Evolutionary conservation across 768 basidiomycete genomes (phyloP).

Genomic region (Cantharellus cinnabarinus): DNA sequence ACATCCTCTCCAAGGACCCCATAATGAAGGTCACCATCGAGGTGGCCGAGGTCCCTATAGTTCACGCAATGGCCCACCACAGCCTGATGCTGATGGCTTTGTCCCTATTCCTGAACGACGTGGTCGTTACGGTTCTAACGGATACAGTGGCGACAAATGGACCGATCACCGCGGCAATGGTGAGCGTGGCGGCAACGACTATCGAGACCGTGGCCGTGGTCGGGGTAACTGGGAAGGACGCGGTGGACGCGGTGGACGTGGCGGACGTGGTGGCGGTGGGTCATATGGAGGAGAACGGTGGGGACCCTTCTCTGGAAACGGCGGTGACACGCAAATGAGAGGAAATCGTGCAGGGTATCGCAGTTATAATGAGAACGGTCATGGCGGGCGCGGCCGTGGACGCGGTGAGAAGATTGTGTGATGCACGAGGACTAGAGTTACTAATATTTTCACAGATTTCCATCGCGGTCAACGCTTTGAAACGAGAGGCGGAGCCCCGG

Average conservation of each 20-base stretch:
- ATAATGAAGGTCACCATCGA: constrained; percentile 18
- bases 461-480: too few relatives aligned
- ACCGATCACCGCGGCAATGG: constrained; percentile 3
- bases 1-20: not conserved
- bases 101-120: not conserved
- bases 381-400: not conserved
- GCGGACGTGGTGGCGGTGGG: constrained; percentile 12
- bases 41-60: constrained; percentile 7
- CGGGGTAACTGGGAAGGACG: constrained; percentile 15
- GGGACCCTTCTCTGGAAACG: not conserved
- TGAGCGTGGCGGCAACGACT: constrained; percentile 27
- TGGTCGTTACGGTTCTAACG: constrained; percentile 3
- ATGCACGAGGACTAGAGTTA: too few relatives aligned
- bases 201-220: constrained; percentile 21
- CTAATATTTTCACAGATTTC: too few relatives aligned
- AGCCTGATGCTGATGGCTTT: constrained; percentile 19
- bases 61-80: not conserved
- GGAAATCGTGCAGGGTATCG: not conserved
- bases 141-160: constrained; percentile 7
- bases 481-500: too few relatives aligned
- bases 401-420: not conserved
- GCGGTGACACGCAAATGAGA: not conserved
- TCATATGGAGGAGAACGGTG: not conserved
- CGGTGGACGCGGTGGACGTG: constrained; percentile 13
- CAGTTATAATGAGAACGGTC: not conserved